Evolutionary conservation across 2,329 filamentous ascomycete species (phyloP), one percentile per base, ranked within the genome.

Genomic region (Epichloe glyceriae): DNA sequence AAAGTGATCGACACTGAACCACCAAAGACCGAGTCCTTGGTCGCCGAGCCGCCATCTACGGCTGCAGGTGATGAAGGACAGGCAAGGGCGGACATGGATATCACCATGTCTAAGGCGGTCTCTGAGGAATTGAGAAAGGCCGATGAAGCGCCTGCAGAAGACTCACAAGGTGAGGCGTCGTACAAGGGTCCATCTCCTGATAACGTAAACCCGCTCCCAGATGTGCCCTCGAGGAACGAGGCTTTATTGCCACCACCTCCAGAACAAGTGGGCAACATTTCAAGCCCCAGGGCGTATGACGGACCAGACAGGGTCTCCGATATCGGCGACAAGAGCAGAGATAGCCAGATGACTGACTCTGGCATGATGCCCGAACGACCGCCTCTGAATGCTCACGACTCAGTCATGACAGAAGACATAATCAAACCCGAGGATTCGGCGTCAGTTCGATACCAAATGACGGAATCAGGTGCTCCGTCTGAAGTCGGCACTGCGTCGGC

Each of bases 221-320:
- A 50, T 26, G 33, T 44, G 4, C n/a, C 33, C 33, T 19, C 19
- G 11, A n/a, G 37, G 49, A 34, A 52, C 8, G 60, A 60, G 1
- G 49, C 63, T 5, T 49, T 68, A 14, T 53, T 69, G 1, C 67
- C 65, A 10, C 67, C 67, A 7, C 67, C 67, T 0, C 66, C 62
- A 0, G 67, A 70, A 22, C 64, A 70, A 53, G 67, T 70, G 10
- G 67, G 67, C 30, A 70, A 70, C 15, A 70, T 70, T 49, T 57
- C 62, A 11, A 64, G 64, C 5, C 66, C 67, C 4, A 63, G 60
- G 47, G 55, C 60, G 15, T 63, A 65, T 3, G 59, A 62, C 3
- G 53, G 54, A 6, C 49, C 50, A 0, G 56, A 58, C 10, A 61
- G 60, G 35, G 55, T 49, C 0, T 57, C 58, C 6, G 61, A 63